phyloP scores from a whole-genome alignment of 1,284 basidiomycete genomes.

The Ustilago vetiveriae region DNA sequence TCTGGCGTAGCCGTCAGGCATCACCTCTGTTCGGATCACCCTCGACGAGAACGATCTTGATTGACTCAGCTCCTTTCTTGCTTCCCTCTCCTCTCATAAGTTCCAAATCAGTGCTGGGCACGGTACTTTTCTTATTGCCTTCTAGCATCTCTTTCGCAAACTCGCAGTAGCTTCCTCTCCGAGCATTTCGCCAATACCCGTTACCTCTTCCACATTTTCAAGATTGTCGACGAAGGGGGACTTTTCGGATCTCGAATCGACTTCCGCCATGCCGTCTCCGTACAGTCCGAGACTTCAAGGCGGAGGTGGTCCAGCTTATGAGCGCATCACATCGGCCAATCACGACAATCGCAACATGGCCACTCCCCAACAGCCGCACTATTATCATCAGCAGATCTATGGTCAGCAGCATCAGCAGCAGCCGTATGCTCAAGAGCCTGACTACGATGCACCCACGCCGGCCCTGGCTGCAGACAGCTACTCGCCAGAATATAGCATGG shows the following conservation, averaged over 20 bases:
- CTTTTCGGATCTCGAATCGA: too few species aligned
- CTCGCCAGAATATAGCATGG: slow-evolving; percentile 38
- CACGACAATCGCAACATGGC: slow-evolving; percentile 12
- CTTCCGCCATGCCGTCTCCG: slow-evolving; percentile 28
- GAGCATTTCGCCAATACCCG: neutral
- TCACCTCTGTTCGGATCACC: neutral
- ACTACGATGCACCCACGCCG: slow-evolving; percentile 28
- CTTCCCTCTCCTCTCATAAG: neutral
- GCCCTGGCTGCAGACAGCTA: slow-evolving; percentile 39
- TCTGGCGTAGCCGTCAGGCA: neutral
- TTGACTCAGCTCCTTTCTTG: neutral
- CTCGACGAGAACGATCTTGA: neutral
- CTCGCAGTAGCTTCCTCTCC: neutral
- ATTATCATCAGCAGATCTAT: slow-evolving; percentile 5
- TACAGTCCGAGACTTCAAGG: slow-evolving; percentile 13
- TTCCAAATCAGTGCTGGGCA: slow-evolving; percentile 9
- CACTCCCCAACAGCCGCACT: neutral
- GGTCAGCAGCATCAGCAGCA: slow-evolving; percentile 28
- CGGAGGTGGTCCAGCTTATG: slow-evolving; percentile 10
- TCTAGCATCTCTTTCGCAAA: neutral
- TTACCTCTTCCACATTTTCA: too few species aligned
- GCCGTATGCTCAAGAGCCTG: slow-evolving; percentile 11
- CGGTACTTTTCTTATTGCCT: slow-evolving; percentile 1
- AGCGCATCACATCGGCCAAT: slow-evolving; percentile 12
- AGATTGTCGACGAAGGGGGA: too few species aligned